Conservation (phyloP, 192 early-diverging fungal species). For the Gaertneriomyces sp. region DNA sequence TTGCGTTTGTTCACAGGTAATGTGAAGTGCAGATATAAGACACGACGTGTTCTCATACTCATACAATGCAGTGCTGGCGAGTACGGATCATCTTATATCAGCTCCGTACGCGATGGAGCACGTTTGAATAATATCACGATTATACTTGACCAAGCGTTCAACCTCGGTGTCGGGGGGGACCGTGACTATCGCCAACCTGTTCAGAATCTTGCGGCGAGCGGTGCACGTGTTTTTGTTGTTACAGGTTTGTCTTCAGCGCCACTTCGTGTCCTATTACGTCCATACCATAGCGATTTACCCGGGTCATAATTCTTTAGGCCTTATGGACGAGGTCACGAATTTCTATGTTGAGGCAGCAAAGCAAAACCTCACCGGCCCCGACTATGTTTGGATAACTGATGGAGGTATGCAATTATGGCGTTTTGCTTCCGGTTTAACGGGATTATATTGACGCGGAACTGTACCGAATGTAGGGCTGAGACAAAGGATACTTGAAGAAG, state of each 20-base stretch:
- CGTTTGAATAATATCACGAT: neutral
- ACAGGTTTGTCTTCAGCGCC: neutral
- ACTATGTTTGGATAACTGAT: neutral
- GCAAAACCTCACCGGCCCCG: constrained; percentile 3
- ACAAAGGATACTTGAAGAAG: neutral
- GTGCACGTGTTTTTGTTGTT: constrained; percentile 2
- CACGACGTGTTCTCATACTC: no score
- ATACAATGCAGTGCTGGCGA: neutral
- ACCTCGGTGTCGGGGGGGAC: neutral
- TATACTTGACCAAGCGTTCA: neutral
- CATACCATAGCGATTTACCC: neutral
- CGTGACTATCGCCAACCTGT: neutral
- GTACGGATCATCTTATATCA: constrained; percentile 1
- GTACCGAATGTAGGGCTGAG: neutral
- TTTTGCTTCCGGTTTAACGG: no score
- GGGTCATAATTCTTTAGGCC: no score
- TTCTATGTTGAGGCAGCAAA: neutral
- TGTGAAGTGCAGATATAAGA: no score
- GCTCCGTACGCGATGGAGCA: neutral
- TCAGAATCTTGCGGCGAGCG: neutral
- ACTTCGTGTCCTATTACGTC: neutral
- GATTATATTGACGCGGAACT: neutral
- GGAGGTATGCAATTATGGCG: neutral
- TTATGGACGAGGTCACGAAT: no score
- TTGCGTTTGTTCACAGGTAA: constrained; percentile 6